Base-by-base conservation (phyloP, 2,329 filamentous ascomycete genomes). In the Bipolaris zeicola region DNA sequence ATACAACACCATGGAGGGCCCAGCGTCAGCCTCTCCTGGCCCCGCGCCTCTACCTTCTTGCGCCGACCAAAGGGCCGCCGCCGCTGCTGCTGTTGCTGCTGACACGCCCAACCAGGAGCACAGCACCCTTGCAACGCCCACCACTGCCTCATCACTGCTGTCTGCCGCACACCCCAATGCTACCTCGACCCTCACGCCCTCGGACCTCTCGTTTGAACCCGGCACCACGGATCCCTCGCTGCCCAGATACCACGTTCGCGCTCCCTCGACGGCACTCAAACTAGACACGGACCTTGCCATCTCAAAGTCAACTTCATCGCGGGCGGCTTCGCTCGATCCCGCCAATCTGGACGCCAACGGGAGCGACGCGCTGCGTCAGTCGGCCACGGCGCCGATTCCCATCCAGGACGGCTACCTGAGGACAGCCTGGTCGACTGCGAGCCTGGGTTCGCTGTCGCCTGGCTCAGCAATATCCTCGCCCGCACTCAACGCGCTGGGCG, bases 391-490 rank as follows among this genome's bases (percentile, higher is more conserved):
- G 68, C 75, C 73, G 55, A 78, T 74, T 69, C 70, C 62, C 61
- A 71, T 78, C 58, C 64, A 73, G 59, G 60, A 73, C 52, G 68
- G 71, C 52, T 68, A 67, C 46, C 59, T 80, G 56, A 64, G 78
- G 48, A 78, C 74, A 41, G 74, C 73, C 28, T 70, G 79, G 46
- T 81, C 79, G 2, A 74, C 74, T 14, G 72, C 70, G 42, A 80
- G 79, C 65, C 76, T 81, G 60, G 77, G 76, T 3, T 81, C 79
- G 31, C 64, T 80, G 18, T 81, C 79, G 37, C 78, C 78, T 10
- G 76, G 71, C 41, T 80, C 80, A 10, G 76, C 76, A 33, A 70
- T 82, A 20, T 77, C 79, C 24, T 82, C 80, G 54, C 81, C 81
- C 22, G 78, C 77, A 24, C 74, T 83, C 20, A 77, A 78, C 55